Conservation (phyloP, 305 asterid species). For the Lippia alba region DNA sequence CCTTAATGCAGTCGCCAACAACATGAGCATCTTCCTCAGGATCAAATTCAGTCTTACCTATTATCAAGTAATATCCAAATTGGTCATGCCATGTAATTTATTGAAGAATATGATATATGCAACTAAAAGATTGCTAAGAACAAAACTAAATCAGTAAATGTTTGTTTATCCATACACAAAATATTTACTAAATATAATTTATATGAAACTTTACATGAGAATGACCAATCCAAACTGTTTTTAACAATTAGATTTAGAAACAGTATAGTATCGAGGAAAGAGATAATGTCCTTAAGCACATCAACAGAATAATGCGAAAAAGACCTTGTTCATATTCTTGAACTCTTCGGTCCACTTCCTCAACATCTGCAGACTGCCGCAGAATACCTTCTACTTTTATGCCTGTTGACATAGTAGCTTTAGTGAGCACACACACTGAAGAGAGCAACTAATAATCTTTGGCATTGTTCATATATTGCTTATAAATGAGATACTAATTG, state of each 20-base stretch:
- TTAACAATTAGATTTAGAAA: neutral
- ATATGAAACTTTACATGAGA: too few relatives aligned
- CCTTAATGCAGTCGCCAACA: slow-evolving; percentile 98
- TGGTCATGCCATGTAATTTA: slow-evolving; percentile 23
- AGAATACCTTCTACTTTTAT: slow-evolving; percentile 89
- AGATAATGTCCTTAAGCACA: slow-evolving; percentile 20
- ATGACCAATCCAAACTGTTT: too few relatives aligned
- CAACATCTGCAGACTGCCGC: slow-evolving; percentile 98
- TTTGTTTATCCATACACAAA: neutral
- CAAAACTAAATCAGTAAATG: slow-evolving; percentile 2
- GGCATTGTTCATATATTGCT: slow-evolving; percentile 9
- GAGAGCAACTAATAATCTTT: slow-evolving; percentile 8
- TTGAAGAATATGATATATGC: slow-evolving; percentile 9
- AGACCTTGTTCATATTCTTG: slow-evolving; percentile 96
- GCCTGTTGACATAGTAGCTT: slow-evolving; percentile 67
- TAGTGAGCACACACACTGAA: slow-evolving; percentile 31
- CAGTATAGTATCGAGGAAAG: slow-evolving; percentile 15
- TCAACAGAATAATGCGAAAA: slow-evolving; percentile 23
- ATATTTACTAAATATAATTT: too few relatives aligned
- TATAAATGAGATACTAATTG: slow-evolving; percentile 10
- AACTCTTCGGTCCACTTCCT: slow-evolving; percentile 93
- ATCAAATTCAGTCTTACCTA: slow-evolving; percentile 87
- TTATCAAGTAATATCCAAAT: slow-evolving; percentile 30
- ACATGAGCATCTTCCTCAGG: slow-evolving; percentile 98
- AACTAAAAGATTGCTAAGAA: too few relatives aligned